Evolutionary conservation across 768 basidiomycete genomes (phyloP), one percentile per base, ranked within the genome.

Genomic region (Boletus rex-veris): DNA sequence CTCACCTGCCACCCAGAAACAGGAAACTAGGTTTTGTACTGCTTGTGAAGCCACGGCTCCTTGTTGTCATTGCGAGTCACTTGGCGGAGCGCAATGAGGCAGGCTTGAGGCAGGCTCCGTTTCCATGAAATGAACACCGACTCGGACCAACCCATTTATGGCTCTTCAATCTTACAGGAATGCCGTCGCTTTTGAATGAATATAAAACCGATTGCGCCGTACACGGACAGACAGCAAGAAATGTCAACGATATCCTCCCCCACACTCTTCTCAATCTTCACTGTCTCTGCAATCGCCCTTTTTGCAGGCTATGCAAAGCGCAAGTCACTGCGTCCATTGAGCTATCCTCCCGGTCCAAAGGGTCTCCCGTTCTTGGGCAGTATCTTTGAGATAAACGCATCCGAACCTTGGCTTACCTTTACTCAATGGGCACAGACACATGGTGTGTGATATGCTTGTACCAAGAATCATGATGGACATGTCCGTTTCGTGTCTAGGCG

Each of bases 361-460:
- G 68, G 68, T 8, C 42, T 71, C 14, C 71, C 73, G 0, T 53
- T 74, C 30, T 37, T 72, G 3, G 71, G 71, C 14, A 65, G 53
- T 26, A 43, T 63, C 2, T 24, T 71, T 35, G 61, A 70, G 19
- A 52, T 72, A 40, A 53, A 71, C 15, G 11, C 49, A 5, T 53
- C 58, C 5, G 39, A 56, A 19, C 73, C 71, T 14, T 72, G 72
- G 72, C 40, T 71, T 15, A 70, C 58, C n/a, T 73, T 71, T 57
- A 61, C 71, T 35, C 60, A 48, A 39, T 72, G 71, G 71, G 69
- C 59, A 26, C 53, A 54, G 8, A 54, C 52, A 18, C 53, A 68
- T 6, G 68, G 68, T 70, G 10, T 7, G 59, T 63, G 21, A 41
- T 37, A 18, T 39, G 33, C 21, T 28, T 42, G 6, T 28, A 37